phyloP scores from a whole-genome alignment of 176 grass and related monocot genomes.

The Oryza rufipogon region DNA sequence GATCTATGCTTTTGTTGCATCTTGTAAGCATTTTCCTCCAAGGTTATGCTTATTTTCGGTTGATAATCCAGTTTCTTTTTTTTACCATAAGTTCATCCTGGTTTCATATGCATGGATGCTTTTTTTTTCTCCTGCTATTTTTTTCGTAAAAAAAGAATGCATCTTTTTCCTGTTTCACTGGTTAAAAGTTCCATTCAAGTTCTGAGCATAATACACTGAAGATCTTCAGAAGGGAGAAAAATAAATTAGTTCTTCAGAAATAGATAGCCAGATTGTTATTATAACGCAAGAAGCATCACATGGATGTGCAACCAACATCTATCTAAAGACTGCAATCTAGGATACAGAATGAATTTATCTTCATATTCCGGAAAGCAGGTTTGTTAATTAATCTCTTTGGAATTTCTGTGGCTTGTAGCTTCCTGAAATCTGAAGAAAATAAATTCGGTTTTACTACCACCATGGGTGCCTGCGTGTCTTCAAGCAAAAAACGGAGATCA shows the following conservation, averaged over 20 bases:
- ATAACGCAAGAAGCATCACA: background rate
- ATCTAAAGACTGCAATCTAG: background rate
- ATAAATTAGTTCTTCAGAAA: background rate
- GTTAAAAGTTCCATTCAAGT: background rate
- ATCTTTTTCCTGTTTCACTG: background rate
- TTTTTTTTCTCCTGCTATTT: background rate
- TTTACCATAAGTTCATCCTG: background rate
- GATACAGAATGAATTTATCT: background rate
- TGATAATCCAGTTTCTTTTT: background rate
- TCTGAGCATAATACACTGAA: constrained; percentile 11
- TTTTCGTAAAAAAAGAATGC: no score
- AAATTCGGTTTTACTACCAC: constrained; percentile 22
- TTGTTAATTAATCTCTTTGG: constrained; percentile 29
- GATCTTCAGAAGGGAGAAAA: background rate
- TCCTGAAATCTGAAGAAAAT: constrained; percentile 35
- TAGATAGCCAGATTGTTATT: background rate
- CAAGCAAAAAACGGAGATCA: constrained; percentile 50
- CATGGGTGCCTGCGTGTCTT: constrained; percentile 74
- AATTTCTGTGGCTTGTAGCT: constrained; percentile 42
- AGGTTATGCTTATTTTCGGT: constrained; percentile 6
- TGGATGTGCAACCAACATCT: background rate
- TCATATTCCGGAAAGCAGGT: background rate
- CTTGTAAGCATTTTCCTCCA: background rate
- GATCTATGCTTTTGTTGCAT: background rate
- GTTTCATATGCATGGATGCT: background rate